Evolutionary conservation across 73 alveolate genomes (phyloP).

Genomic region (Paramecium primaurelia): DNA sequence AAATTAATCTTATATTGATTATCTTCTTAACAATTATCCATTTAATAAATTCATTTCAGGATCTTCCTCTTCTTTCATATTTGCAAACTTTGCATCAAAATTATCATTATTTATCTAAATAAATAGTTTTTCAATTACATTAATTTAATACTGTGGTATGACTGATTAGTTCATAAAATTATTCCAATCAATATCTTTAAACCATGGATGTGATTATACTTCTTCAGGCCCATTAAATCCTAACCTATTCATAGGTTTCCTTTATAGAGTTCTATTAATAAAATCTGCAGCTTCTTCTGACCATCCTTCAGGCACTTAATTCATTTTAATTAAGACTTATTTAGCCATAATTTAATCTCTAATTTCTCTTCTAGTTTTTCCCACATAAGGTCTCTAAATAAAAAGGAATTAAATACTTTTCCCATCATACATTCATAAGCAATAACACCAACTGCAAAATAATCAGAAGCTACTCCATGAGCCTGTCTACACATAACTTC

Average conservation of each 20-base stretch:
- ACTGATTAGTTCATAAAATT: conserved; percentile 45
- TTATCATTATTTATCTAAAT: background rate
- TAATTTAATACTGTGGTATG: background rate
- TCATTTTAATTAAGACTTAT: conserved; percentile 74
- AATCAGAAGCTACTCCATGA: conserved; percentile 85
- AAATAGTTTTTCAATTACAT: background rate
- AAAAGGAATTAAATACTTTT: background rate
- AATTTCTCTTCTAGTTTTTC: conserved; percentile 83
- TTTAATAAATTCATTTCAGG: background rate
- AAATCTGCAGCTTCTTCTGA: conserved; percentile 94
- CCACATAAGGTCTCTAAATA: conserved; percentile 87
- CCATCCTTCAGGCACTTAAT: conserved; percentile 94
- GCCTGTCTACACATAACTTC: conserved; percentile 81
- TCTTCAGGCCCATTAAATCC: conserved; percentile 91
- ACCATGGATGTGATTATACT: conserved; percentile 89
- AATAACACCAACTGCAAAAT: conserved; percentile 92
- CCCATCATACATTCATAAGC: conserved; percentile 86
- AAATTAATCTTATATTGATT: background rate
- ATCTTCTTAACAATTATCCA: background rate
- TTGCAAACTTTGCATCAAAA: conserved; percentile 43
- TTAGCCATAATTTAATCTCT: conserved; percentile 73
- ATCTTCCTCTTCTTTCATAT: conserved; percentile 25
- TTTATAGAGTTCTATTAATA: conserved; percentile 85
- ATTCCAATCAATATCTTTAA: conserved; percentile 84
- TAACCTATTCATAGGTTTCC: conserved; percentile 86